Conservation (phyloP, 2,329 filamentous ascomycete genomes). For the Magnaporthales sp. region DNA sequence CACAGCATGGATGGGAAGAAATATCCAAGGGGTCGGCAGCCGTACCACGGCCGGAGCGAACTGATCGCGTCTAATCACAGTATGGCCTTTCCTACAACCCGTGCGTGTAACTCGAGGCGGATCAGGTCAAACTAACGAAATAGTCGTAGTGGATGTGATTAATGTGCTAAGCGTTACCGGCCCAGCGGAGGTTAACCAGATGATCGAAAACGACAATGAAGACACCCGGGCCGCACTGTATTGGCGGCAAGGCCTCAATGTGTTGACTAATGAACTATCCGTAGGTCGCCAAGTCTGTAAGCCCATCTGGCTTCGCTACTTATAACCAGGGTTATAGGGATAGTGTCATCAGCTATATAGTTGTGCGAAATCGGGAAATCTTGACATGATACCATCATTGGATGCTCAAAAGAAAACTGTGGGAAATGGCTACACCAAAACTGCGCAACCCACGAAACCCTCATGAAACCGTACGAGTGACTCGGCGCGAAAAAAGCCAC, state of each 20-base stretch:
- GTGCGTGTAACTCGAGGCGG: background rate
- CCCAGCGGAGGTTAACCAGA: conserved; percentile 52
- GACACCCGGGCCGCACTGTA: conserved; percentile 50
- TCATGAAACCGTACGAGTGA: conserved; percentile 39
- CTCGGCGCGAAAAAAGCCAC: conserved; percentile 41
- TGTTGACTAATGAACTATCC: conserved; percentile 46
- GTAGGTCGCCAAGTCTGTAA: conserved; percentile 30
- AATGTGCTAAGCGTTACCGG: conserved; percentile 64
- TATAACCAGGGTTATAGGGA: background rate
- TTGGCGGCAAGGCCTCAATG: conserved; percentile 56
- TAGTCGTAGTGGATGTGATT: conserved; percentile 56
- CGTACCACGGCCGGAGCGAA: conserved; percentile 61
- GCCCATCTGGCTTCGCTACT: background rate
- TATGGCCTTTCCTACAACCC: conserved; percentile 23
- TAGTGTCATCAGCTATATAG: conserved; percentile 29
- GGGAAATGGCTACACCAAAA: conserved; percentile 55
- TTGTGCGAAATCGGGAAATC: conserved; percentile 52
- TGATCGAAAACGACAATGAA: conserved; percentile 61
- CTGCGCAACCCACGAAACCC: conserved; percentile 48
- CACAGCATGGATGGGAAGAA: conserved; percentile 45
- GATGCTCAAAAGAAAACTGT: conserved; percentile 44
- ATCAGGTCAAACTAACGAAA: background rate
- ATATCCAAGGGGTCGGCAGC: conserved; percentile 44
- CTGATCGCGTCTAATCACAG: conserved; percentile 65
- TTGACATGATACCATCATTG: conserved; percentile 47